phyloP scores from a whole-genome alignment of 768 basidiomycete genomes.

The Lactifluus volemus region DNA sequence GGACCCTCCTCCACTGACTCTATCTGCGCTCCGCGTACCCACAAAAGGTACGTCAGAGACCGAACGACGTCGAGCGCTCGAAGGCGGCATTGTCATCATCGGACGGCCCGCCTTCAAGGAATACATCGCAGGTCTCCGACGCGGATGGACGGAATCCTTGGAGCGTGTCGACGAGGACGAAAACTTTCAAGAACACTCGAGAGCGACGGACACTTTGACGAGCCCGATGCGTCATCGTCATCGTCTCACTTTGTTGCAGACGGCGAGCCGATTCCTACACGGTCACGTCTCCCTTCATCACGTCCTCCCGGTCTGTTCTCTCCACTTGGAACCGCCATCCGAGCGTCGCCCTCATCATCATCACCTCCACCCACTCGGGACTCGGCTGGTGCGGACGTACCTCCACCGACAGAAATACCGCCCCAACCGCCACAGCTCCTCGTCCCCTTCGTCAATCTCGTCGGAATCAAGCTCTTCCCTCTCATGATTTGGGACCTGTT shows the following conservation, averaged over 20 bases:
- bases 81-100: slow-evolving; percentile 80
- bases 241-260: slow-evolving; percentile 21
- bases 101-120: slow-evolving; percentile 93
- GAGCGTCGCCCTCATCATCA: slow-evolving; percentile 19
- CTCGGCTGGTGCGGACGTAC: slow-evolving; percentile 30
- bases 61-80: slow-evolving; percentile 48
- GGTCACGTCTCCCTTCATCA: slow-evolving; percentile 30
- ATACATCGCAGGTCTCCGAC: slow-evolving; percentile 78
- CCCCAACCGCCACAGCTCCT: slow-evolving; percentile 72
- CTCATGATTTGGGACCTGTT: slow-evolving; percentile 90
- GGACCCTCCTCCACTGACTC: slow-evolving; percentile 35
- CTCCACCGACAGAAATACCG: slow-evolving; percentile 51
- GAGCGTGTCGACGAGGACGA: slow-evolving; percentile 67
- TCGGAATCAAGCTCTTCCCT: slow-evolving; percentile 80
- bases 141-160: slow-evolving; percentile 75
- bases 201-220: slow-evolving; percentile 72
- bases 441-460: slow-evolving; percentile 61
- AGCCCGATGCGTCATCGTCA: slow-evolving; percentile 34
- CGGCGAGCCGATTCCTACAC: slow-evolving; percentile 35
- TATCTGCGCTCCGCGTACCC: slow-evolving; percentile 39
- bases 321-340: slow-evolving; percentile 25
- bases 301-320: slow-evolving; percentile 24
- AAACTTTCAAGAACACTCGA: slow-evolving; percentile 55
- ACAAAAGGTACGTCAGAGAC: slow-evolving; percentile 44
- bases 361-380: slow-evolving; percentile 18